These are phyloP conservation scores for Tricholomella constricta DNA, from an alignment of 768 basidiomycete species.

Conservation along the genomic window DNA sequence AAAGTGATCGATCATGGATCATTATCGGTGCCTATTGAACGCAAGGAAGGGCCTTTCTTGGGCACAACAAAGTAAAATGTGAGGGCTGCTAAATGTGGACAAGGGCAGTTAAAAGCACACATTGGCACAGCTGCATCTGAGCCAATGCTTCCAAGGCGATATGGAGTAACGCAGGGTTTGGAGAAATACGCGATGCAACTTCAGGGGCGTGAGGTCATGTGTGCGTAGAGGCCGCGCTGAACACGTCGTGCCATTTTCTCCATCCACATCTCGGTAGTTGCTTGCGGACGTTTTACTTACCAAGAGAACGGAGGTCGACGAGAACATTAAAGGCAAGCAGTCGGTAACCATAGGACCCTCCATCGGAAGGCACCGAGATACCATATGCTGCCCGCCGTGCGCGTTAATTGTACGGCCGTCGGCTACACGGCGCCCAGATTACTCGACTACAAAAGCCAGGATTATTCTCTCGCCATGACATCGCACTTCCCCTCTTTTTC, in stretches of 20 bases:
- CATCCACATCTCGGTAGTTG: neutral
- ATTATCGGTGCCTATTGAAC: neutral
- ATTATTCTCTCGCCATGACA: neutral
- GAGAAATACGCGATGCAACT: too few relatives aligned
- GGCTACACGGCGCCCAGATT: neutral
- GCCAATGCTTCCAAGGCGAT: neutral
- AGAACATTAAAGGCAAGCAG: neutral
- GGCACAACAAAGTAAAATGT: too few relatives aligned
- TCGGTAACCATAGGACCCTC: slow-evolving; percentile 9
- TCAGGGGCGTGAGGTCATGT: neutral
- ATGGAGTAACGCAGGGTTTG: too few relatives aligned
- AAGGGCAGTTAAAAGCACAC: too few relatives aligned
- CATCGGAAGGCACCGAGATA: slow-evolving; percentile 1
- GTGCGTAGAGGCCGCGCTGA: neutral
- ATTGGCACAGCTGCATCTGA: too few relatives aligned
- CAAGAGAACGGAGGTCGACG: neutral
- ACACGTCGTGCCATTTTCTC: neutral
- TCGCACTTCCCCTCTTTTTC: slow-evolving; percentile 15
- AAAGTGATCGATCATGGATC: neutral
- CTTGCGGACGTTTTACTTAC: neutral
- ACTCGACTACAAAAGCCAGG: slow-evolving; percentile 4
- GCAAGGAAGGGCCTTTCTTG: neutral
- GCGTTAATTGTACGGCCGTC: too few relatives aligned
- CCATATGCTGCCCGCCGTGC: neutral
- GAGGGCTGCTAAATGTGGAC: neutral